These are phyloP conservation scores for Mycena leptocephala DNA, from an alignment of 768 basidiomycete species.

Conservation along the genomic window DNA sequence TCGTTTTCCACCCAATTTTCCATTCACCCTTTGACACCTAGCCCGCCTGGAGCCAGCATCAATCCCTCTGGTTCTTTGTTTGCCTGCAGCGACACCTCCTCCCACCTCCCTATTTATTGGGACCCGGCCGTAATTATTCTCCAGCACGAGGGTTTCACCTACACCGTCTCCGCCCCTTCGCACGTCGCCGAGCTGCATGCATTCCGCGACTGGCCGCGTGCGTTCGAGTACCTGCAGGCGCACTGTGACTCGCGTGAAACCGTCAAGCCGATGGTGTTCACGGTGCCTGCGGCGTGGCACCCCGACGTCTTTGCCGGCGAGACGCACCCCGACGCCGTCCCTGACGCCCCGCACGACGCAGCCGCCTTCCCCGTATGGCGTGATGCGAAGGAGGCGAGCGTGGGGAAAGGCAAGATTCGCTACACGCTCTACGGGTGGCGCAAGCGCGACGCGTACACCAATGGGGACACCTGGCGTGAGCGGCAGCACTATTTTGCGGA, in stretches of 20 bases:
- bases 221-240: conserved; percentile 1
- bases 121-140: neutral
- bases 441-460: neutral
- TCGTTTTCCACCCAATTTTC: neutral
- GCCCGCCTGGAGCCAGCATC: neutral
- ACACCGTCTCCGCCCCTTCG: neutral
- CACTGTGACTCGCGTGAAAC: neutral
- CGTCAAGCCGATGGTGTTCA: neutral
- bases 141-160: conserved; percentile 4
- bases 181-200: conserved; percentile 14
- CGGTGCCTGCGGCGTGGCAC: neutral
- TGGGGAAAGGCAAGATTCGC: neutral
- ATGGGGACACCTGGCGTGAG: neutral
- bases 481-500: neutral
- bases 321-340: neutral
- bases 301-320: neutral
- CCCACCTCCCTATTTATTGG: conserved; percentile 1
- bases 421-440: neutral
- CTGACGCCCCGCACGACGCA: neutral
- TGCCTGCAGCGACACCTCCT: neutral
- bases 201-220: neutral
- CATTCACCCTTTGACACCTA: neutral
- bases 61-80: conserved; percentile 10
- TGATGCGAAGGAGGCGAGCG: neutral
- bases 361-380: neutral